Evolutionary conservation across 495 filamentous ascomycete genomes (phyloP).

Genomic region (Daldinia bambusicola): DNA sequence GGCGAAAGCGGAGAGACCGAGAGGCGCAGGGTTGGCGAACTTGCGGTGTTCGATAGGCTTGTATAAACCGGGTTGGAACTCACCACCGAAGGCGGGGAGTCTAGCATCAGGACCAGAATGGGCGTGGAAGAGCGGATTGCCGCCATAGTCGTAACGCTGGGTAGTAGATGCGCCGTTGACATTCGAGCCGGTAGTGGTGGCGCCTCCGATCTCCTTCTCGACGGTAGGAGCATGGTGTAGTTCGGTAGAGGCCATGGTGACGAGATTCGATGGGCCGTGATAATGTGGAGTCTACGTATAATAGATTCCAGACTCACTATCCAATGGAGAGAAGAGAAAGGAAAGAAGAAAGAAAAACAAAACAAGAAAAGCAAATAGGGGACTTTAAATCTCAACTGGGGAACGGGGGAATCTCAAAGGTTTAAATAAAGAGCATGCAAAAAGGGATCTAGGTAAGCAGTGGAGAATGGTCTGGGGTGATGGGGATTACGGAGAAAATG

Average conservation of each 20-base stretch:
- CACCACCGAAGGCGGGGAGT: constrained; percentile 90
- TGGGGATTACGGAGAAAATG: constrained; percentile 20
- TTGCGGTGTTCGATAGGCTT: constrained; percentile 78
- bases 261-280: not conserved
- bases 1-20: constrained; percentile 90
- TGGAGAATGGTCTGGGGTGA: constrained; percentile 3
- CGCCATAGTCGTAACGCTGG: constrained; percentile 62
- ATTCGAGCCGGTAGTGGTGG: constrained; percentile 42
- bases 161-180: constrained; percentile 45
- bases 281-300: constrained; percentile 25
- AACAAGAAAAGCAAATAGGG: no score
- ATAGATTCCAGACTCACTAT: constrained; percentile 17
- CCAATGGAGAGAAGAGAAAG: constrained; percentile 23
- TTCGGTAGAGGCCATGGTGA: constrained; percentile 44
- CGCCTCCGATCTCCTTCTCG: constrained; percentile 50
- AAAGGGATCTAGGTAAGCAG: not conserved
- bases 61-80: constrained; percentile 95
- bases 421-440: constrained; percentile 25
- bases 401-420: constrained; percentile 9
- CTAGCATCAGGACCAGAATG: constrained; percentile 68
- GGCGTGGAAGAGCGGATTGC: constrained; percentile 76
- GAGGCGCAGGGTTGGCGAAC: constrained; percentile 87
- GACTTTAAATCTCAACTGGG: not conserved
- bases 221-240: constrained; percentile 22
- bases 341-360: no score